These are phyloP conservation scores for Turnera subulata DNA, from an alignment of 345 rosid genomes.

Conservation along the genomic window DNA sequence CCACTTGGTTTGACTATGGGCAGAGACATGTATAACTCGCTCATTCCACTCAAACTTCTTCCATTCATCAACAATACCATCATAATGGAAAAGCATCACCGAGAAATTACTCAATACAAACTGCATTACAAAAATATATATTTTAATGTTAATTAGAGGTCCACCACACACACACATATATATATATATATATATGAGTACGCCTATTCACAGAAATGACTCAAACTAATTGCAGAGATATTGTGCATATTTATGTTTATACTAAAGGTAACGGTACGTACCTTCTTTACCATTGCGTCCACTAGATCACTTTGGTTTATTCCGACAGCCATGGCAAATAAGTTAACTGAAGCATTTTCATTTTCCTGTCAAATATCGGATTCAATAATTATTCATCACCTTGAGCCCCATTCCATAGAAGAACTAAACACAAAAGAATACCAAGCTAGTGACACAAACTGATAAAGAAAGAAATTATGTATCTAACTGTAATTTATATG, in stretches of 20 bases:
- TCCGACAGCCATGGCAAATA: constrained; percentile 56
- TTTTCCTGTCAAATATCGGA: constrained; percentile 33
- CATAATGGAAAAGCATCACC: constrained; percentile 91
- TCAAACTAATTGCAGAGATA: no score
- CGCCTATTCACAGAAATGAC: no score
- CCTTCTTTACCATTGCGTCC: constrained; percentile 51
- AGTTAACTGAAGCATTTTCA: constrained; percentile 23
- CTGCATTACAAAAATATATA: no score
- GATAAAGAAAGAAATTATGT: no score
- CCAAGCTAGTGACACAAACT: no score
- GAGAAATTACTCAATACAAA: constrained; percentile 54
- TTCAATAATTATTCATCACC: no score
- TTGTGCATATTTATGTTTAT: neutral
- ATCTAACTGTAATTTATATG: no score
- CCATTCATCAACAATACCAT: constrained; percentile 81
- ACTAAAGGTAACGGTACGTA: constrained; percentile 11
- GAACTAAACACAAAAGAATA: no score
- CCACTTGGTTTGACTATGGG: constrained; percentile 88
- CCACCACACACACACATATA: no score
- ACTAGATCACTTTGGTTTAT: constrained; percentile 54
- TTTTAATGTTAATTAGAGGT: no score
- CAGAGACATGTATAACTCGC: constrained; percentile 69
- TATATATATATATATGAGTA: no score
- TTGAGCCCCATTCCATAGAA: no score
- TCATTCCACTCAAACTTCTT: constrained; percentile 54